phyloP scores from a whole-genome alignment of 352 stramenopile genomes.

The Phytophthora ohioensis region DNA sequence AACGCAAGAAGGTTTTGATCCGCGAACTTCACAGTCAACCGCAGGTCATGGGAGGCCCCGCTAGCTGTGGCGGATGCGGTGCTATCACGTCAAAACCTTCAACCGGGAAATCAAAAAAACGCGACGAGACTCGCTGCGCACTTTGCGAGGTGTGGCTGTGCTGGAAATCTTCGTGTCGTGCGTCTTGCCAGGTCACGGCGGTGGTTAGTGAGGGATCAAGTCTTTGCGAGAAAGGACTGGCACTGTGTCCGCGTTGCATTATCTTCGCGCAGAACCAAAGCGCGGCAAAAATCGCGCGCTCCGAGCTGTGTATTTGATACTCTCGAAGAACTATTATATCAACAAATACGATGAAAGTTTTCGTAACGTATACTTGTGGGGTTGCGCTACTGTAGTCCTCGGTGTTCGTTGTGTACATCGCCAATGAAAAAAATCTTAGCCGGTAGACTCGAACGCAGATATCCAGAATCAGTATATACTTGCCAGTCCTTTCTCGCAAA shows the following conservation, averaged over 20 bases:
- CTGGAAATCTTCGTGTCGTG: constrained; percentile 30
- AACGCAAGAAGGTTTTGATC: constrained; percentile 21
- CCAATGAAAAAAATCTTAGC: no score
- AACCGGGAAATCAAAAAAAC: constrained; percentile 11
- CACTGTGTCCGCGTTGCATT: constrained; percentile 29
- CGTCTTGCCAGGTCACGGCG: constrained; percentile 27
- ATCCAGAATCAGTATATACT: neutral
- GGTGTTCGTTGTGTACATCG: no score
- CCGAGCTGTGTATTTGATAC: constrained; percentile 14
- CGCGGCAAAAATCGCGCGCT: constrained; percentile 24
- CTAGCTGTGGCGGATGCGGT: constrained; percentile 29
- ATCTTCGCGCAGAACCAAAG: constrained; percentile 17
- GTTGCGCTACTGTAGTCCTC: no score
- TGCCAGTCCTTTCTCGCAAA: constrained; percentile 20
- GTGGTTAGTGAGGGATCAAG: constrained; percentile 16
- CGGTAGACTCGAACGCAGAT: neutral
- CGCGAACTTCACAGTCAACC: constrained; percentile 12
- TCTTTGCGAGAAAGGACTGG: constrained; percentile 22
- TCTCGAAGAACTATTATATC: neutral
- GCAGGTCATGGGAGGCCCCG: constrained; percentile 20
- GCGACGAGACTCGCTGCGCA: constrained; percentile 16
- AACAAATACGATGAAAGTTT: neutral
- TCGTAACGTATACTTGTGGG: no score
- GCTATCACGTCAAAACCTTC: constrained; percentile 3
- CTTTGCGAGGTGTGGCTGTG: constrained; percentile 36